Conservation (phyloP, 129 eudicot genomes). For the Flaveria ramosissima region DNA sequence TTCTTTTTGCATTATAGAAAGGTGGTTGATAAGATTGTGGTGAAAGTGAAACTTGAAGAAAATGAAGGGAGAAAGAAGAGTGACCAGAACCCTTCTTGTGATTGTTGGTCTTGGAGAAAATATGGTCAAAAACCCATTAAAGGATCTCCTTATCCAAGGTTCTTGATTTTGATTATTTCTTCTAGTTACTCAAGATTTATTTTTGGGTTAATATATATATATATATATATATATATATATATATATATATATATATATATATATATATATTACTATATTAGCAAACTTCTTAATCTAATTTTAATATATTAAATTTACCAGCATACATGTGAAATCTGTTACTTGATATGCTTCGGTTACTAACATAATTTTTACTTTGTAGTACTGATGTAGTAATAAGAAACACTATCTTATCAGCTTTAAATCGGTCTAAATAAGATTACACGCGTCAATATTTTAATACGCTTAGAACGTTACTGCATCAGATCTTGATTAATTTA, state of each 20-base stretch:
- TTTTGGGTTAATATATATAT: background rate
- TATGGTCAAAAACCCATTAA: constrained; percentile 89
- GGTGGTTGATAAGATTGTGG: constrained; percentile 56
- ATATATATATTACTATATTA: too few species aligned
- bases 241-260: too few species aligned
- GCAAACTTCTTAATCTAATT: too few species aligned
- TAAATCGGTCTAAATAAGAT: too few species aligned
- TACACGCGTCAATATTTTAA: too few species aligned
- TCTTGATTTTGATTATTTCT: constrained; percentile 11
- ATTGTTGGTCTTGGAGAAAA: constrained; percentile 97
- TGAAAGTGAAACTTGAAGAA: constrained; percentile 52
- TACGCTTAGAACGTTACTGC: background rate
- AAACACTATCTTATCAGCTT: too few species aligned
- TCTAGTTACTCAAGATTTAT: background rate
- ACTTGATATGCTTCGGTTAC: background rate
- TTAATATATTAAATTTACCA: background rate
- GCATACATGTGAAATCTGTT: background rate
- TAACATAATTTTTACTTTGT: background rate
- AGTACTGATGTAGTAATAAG: too few species aligned
- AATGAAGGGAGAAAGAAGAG: constrained; percentile 39
- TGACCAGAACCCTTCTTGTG: constrained; percentile 67
- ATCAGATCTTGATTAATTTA: background rate
- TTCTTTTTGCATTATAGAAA: constrained; percentile 48
- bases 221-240: too few species aligned
- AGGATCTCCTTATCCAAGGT: constrained; percentile 90